Base-by-base conservation (phyloP, 495 filamentous ascomycete genomes). In the Articulospora tetracladia region DNA sequence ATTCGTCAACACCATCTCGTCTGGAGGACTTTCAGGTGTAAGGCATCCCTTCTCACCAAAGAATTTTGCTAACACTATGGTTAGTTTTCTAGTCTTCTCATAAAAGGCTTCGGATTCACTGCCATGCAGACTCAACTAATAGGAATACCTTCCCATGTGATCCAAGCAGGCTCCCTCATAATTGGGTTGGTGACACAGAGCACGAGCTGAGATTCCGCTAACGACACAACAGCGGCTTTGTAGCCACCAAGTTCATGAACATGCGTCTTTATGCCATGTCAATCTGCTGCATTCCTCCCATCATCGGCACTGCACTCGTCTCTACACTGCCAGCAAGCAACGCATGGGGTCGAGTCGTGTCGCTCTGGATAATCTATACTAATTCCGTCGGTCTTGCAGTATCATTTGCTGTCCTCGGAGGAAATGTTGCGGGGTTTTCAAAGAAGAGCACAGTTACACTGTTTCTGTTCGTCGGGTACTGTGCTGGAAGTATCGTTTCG, bases 391-490 rank as follows among this genome's bases (percentile, higher is more conserved):
- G n/a, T n/a, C n/a, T n/a, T n/a, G n/a, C n/a, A n/a, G n/a, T n/a
- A n/a, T n/a, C n/a, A n/a, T n/a, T n/a, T n/a, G n/a, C n/a, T n/a
- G n/a, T n/a, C n/a, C n/a, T n/a, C n/a, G n/a, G n/a, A n/a, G n/a
- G n/a, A 52, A 89, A 89, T 61, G 80, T 88, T 7, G 83, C 85
- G 0, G 85, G 86, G 19, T 89, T 86, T 67, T 88, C 86, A 12
- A 88, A 89, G 73, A 88, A 88, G 70, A 88, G 85, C 0, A 89
- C 86, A 0, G 81, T 87, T 2, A 13, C 25, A 17, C n/a, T 39
- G 15, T 48, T 90, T 55, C 87, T 87, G 61, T 68, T 90, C 23
- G 83, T 88, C 22, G 28, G 26, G 6, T 56, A 56, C 22, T 39
- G 52, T 25, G 30, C 22, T 15, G 53, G 53, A 23, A 39, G 26